Base-by-base conservation (phyloP, 1,284 basidiomycete genomes). In the Chiua sp. region DNA sequence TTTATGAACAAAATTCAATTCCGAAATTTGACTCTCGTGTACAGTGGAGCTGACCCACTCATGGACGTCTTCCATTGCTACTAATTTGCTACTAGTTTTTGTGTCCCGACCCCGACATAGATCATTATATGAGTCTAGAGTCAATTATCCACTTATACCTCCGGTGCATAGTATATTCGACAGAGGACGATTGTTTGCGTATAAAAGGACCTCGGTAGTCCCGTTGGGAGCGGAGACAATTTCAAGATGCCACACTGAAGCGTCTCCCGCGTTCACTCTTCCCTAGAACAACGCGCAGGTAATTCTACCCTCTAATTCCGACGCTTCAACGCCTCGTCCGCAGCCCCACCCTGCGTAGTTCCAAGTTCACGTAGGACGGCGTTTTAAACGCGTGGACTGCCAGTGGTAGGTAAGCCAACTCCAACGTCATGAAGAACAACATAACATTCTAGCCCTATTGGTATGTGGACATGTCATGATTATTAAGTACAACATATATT, bases 1-100 rank as follows among this genome's bases (percentile, higher is more conserved):
- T 44, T 44, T 22, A 44, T 44, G 20, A 44, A 44, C 42, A 44
- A 44, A 44, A 13, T n/a, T 11, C 42, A 39, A 39, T 18, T 18
- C 37, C 37, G 37, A 39, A 39, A 39, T 39, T 20, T 18, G 18
- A 20, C 37, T 18, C 35, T 35, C 37, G 8, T 39, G 30, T 42
- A 39, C 35, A 44, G n/a, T 26, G n/a, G 30, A 35, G 32, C 51
- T 47, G 59, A 71, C 66, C 66, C 69, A 71, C 67, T 32, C 47
- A 10, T 50, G 11, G 37, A 20, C 37, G 37, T 18, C 37, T 39
- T 39, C 37, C 32, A 56, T 32, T 33, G 44, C n/a, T n/a, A n/a
- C n/a, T n/a, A n/a, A n/a, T n/a, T n/a, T n/a, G n/a, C n/a, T n/a
- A n/a, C 47, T 18, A 42, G 52, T 51, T 47, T 57, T 54, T n/a